phyloP scores from a whole-genome alignment of 176 grass and related monocot species.

The Triticum turgidum region DNA sequence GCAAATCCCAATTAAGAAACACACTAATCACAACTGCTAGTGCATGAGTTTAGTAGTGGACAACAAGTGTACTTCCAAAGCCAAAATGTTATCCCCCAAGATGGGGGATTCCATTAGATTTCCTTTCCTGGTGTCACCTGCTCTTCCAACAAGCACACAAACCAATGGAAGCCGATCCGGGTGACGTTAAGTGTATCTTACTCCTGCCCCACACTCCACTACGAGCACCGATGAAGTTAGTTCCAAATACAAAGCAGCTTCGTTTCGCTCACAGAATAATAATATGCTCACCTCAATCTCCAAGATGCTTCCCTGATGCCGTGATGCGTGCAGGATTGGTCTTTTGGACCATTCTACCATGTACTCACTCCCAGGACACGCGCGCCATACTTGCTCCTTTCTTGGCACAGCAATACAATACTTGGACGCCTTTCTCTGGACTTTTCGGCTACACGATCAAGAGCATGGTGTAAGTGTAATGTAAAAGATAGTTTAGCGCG shows the following conservation, averaged over 20 bases:
- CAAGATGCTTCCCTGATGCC: slow-evolving; percentile 44
- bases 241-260: slow-evolving; percentile 34
- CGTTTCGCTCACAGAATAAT: slow-evolving; percentile 34
- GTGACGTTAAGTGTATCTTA: slow-evolving; percentile 39
- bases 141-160: slow-evolving; percentile 52
- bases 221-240: slow-evolving; percentile 26
- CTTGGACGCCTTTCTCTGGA: slow-evolving; percentile 22
- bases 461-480: slow-evolving; percentile 44
- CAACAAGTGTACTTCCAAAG: slow-evolving; percentile 39
- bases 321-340: slow-evolving; percentile 34
- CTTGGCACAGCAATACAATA: slow-evolving; percentile 37
- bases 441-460: slow-evolving; percentile 41
- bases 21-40: slow-evolving; percentile 25
- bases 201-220: slow-evolving; percentile 45
- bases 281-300: slow-evolving; percentile 28
- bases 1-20: slow-evolving; percentile 31
- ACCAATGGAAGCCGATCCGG: slow-evolving; percentile 31
- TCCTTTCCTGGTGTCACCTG: slow-evolving; percentile 53
- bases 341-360: slow-evolving; percentile 31
- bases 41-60: not conserved
- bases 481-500: slow-evolving; percentile 36
- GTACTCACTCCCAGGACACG: slow-evolving; percentile 34
- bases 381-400: slow-evolving; percentile 37
- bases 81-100: slow-evolving; percentile 37
- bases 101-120: slow-evolving; percentile 49